A percentile compares a stretch with the other conserved stretches of the same genome.
Evolutionary conservation across 805 yeast species (phyloP).

Genomic region (Candida vaughaniae): DNA sequence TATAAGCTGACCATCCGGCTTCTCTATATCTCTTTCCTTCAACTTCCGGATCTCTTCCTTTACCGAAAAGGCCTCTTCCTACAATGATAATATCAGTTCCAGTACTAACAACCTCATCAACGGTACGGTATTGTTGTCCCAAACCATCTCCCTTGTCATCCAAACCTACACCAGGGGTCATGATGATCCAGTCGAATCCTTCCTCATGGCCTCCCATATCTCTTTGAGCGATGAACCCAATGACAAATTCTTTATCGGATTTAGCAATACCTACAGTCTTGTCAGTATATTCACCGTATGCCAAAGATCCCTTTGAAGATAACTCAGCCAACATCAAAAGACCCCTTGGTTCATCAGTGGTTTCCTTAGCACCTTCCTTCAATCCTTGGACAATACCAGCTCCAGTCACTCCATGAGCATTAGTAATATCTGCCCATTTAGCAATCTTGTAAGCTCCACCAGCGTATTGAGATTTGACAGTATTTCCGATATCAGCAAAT

Average conservation of each 20-base stretch:
- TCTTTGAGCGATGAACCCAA: conserved; percentile 94
- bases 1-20: conserved; percentile 95
- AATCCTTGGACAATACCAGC: conserved; percentile 88
- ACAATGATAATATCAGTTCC: conserved; percentile 97
- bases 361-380: conserved; percentile 73
- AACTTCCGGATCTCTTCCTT: conserved; percentile 84
- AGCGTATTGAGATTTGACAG: conserved; percentile 90
- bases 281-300: conserved; percentile 85
- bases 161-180: conserved; percentile 98
- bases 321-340: conserved; percentile 93
- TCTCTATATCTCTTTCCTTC: conserved; percentile 87
- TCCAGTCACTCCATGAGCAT: conserved; percentile 97
- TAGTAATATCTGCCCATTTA: conserved; percentile 94
- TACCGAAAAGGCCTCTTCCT: conserved; percentile 96
- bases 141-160: conserved; percentile 95
- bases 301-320: conserved; percentile 90
- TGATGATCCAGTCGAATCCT: conserved; percentile 91
- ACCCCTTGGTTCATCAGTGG: conserved; percentile 79
- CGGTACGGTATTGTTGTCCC: conserved; percentile 97
- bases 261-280: conserved; percentile 90
- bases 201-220: conserved; percentile 80
- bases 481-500: conserved; percentile 97
- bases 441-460: conserved; percentile 90
- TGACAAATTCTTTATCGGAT: conserved; percentile 81
- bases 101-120: conserved; percentile 72